Evolutionary conservation across 495 filamentous ascomycete genomes (phyloP).

Genomic region (Platismatia glauca): DNA sequence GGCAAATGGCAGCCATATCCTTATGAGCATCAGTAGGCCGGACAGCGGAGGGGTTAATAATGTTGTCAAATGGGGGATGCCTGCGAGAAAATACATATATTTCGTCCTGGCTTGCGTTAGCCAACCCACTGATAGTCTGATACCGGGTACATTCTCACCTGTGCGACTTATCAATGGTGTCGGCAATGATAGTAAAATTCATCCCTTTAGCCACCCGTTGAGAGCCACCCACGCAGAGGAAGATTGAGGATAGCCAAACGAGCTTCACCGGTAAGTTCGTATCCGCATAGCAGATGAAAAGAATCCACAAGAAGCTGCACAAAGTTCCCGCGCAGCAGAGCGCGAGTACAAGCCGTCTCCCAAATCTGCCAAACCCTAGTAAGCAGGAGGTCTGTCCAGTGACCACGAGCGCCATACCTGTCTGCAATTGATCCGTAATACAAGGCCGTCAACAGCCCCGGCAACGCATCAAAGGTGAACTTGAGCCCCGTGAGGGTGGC

Average conservation of each 20-base stretch:
- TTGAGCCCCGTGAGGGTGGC: conserved; percentile 21
- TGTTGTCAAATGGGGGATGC: conserved; percentile 19
- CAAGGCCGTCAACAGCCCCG: conserved; percentile 20
- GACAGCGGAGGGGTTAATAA: conserved; percentile 19
- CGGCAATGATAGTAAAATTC: conserved; percentile 22
- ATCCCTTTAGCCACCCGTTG: conserved; percentile 21
- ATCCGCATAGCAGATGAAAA: conserved; percentile 19
- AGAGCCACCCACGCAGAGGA: conserved; percentile 24
- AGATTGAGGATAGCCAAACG: conserved; percentile 22
- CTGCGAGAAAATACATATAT: conserved; percentile 22
- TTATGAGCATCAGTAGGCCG: conserved; percentile 13
- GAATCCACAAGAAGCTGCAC: conserved; percentile 19
- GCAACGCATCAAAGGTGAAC: conserved; percentile 22
- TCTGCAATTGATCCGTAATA: conserved; percentile 22
- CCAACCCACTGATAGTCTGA: neutral
- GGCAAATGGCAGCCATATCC: conserved; percentile 20
- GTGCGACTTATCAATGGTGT: conserved; percentile 19
- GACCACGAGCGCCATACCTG: neutral
- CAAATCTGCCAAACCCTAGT: conserved; percentile 3
- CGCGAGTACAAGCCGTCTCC: conserved; percentile 13
- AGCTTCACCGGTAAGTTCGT: conserved; percentile 15
- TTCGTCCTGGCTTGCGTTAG: conserved; percentile 13
- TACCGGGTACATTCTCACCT: conserved; percentile 5
- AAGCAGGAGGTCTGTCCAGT: neutral
- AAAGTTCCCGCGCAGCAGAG: conserved; percentile 17